Evolutionary conservation across 345 rosid genomes (phyloP).

Genomic region (Pistacia integerrima): DNA sequence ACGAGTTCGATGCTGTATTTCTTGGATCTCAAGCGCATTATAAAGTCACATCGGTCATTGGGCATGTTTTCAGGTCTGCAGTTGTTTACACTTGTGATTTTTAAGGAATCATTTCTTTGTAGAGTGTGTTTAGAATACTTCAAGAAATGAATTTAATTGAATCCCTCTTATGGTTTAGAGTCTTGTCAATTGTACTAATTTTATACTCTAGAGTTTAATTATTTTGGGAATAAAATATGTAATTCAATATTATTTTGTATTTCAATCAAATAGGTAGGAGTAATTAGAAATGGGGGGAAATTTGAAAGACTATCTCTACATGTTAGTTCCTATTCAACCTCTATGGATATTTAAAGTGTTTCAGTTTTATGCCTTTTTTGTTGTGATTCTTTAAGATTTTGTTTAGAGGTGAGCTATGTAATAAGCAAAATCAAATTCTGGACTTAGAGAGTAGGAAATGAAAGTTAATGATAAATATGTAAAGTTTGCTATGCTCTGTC

Average conservation of each 20-base stretch:
- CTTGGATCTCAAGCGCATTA: conserved; percentile 55
- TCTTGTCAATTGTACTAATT: background rate
- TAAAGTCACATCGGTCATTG: conserved; percentile 85
- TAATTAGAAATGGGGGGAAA: too few relatives aligned
- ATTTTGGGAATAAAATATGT: background rate
- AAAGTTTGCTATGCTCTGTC: too few relatives aligned
- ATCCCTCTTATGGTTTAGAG: background rate
- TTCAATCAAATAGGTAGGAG: background rate
- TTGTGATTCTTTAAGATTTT: too few relatives aligned
- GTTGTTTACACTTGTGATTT: background rate
- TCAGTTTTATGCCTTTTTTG: too few relatives aligned
- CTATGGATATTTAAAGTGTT: too few relatives aligned
- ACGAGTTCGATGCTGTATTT: conserved; percentile 78
- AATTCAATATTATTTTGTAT: background rate
- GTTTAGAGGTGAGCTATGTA: too few relatives aligned
- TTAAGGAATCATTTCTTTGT: background rate
- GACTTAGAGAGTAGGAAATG: too few relatives aligned
- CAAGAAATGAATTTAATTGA: background rate
- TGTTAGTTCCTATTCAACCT: too few relatives aligned
- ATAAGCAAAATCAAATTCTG: too few relatives aligned
- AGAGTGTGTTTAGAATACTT: background rate
- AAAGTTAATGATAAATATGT: too few relatives aligned
- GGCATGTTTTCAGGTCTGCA: conserved; percentile 92
- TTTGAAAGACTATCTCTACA: too few relatives aligned
- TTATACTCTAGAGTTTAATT: background rate